Conservation (phyloP, 164 flowering plant species). For the Sedum album region DNA sequence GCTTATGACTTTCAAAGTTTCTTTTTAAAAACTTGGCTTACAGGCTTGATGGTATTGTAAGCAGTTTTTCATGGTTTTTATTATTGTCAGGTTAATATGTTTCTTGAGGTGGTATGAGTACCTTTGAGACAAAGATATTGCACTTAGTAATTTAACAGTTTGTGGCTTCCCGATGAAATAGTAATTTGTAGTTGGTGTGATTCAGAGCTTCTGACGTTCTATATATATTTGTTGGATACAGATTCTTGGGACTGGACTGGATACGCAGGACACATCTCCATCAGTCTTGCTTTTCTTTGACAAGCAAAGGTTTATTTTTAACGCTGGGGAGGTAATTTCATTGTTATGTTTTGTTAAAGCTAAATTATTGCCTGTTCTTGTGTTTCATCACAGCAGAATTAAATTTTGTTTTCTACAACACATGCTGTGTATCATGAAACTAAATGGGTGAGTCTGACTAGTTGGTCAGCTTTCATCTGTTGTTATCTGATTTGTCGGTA, state of each 20-base stretch:
- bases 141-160: too few relatives aligned
- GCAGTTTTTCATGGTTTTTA: background rate
- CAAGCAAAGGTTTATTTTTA: constrained; percentile 82
- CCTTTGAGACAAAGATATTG: too few relatives aligned
- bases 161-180: background rate
- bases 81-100: background rate
- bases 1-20: background rate
- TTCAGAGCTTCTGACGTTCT: background rate
- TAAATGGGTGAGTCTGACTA: background rate
- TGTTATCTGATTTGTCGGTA: background rate
- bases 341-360: background rate
- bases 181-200: constrained; percentile 3
- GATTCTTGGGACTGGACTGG: constrained; percentile 98
- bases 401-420: background rate
- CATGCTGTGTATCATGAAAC: background rate
- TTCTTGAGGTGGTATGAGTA: background rate
- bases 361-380: background rate
- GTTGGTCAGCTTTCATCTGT: background rate
- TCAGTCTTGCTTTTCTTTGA: constrained; percentile 96
- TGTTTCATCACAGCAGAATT: background rate
- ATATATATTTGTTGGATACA: constrained; percentile 19
- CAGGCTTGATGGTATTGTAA: background rate
- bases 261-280: constrained; percentile 94
- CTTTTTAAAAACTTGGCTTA: too few relatives aligned
- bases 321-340: constrained; percentile 84